A percentile compares a stretch with the other conserved stretches of the same genome.
phyloP scores from a whole-genome alignment of 495 filamentous ascomycete genomes.

The Podospora pseudopauciseta region DNA sequence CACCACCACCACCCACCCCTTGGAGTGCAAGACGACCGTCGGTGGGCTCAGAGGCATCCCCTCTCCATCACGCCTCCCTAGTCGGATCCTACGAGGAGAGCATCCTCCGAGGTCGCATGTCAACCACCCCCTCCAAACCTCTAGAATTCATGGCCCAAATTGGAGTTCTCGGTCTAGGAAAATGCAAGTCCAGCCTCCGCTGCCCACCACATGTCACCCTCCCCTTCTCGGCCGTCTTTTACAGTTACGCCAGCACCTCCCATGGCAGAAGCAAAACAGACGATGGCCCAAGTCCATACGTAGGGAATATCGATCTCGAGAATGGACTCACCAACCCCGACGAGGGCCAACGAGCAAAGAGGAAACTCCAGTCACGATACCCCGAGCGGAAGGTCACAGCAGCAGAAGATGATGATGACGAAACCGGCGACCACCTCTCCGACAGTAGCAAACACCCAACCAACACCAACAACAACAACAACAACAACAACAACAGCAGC shows the following conservation, averaged over 20 bases:
- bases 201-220: slow-evolving; percentile 91
- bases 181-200: slow-evolving; percentile 79
- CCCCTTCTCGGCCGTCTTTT: slow-evolving; percentile 95
- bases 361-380: slow-evolving; percentile 42
- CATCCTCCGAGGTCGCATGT: slow-evolving; percentile 92
- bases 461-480: slow-evolving; percentile 37
- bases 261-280: slow-evolving; percentile 58
- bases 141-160: slow-evolving; percentile 94
- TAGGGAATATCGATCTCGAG: slow-evolving; percentile 89
- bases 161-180: slow-evolving; percentile 83
- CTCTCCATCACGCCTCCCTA: slow-evolving; percentile 85
- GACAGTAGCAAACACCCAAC: slow-evolving; percentile 28
- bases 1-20: slow-evolving; percentile 59
- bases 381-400: slow-evolving; percentile 23
- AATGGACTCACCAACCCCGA: slow-evolving; percentile 59
- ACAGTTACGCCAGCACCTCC: slow-evolving; percentile 73
- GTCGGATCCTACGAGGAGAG: slow-evolving; percentile 98
- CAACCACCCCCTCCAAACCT: slow-evolving; percentile 89
- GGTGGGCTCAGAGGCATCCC: slow-evolving; percentile 66
- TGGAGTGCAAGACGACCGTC: slow-evolving; percentile 65
- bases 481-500: slow-evolving; percentile 27
- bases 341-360: slow-evolving; percentile 42
- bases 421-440: slow-evolving; percentile 26
- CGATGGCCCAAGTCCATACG: slow-evolving; percentile 92
- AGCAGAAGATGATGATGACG: slow-evolving; percentile 30